Evolutionary conservation across 257 asterid species (phyloP), one percentile per base, ranked within the genome.

Genomic region (Coffea eugenioides): DNA sequence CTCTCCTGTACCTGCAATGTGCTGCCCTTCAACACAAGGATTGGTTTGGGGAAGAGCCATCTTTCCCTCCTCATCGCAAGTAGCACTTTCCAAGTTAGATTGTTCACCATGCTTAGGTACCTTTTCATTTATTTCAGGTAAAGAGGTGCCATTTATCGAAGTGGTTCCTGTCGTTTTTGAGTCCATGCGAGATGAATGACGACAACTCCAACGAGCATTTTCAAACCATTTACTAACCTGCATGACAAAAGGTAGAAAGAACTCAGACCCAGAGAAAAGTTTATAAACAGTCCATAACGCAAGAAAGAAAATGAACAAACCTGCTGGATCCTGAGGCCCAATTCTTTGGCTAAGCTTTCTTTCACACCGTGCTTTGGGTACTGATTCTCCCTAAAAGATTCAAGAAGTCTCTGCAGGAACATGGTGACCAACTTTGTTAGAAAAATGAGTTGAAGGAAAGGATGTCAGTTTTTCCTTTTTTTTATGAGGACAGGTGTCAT

Each of bases 171-270:
- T 76, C 64, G 75, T 78, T 79, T 68, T 80, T 78, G 91, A 70
- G 67, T 80, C 84, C 81, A 82, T 70, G 56, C 31, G 85, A 79
- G 92, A 79, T 74, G 91, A 84, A 85, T 94, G 97, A 80, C 89
- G 83, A 79, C 43, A 85, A 83, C 96, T 89, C 97, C 97, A 93
- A 18, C 99, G 96, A 70, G 97, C 87, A 88, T 96, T 94, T 62
- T 86, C 95, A 73, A 96, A 95, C 99, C 99, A 96, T 85, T 90
- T 94, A 74, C 77, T 10, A 41, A 96, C 95, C 99, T 94, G 91
- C 52, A 65, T 12, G 18, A 20, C 66, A 76, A 25, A 48, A 59
- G 80, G 57, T 54, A 11, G 52, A 68, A 75, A 41, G 36, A 36
- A 52, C 36, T 57, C n/a, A 66, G 27, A 73, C 12, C 27, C 45